These are phyloP conservation scores for Amphirosellinia nigrospora DNA, from an alignment of 495 filamentous ascomycete genomes.

Conservation along the genomic window DNA sequence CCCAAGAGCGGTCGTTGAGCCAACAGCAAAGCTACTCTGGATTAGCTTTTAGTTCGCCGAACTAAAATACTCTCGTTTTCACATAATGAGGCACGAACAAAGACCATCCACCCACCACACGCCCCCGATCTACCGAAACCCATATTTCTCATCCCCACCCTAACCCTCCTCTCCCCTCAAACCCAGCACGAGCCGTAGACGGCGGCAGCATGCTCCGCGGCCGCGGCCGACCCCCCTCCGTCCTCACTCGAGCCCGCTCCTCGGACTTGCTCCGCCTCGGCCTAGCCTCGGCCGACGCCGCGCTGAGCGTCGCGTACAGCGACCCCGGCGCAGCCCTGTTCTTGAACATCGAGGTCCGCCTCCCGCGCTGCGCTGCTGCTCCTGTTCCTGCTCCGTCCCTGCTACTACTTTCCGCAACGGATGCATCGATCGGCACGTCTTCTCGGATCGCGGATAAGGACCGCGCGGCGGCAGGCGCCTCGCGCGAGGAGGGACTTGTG, in stretches of 20 bases:
- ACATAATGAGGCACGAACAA: no score
- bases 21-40: no score
- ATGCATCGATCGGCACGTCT: no score
- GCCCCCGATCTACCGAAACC: constrained; percentile 12
- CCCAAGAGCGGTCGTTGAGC: no score
- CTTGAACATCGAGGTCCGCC: constrained; percentile 31
- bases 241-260: constrained; percentile 17
- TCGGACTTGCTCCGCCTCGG: constrained; percentile 28
- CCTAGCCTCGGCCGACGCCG: constrained; percentile 25
- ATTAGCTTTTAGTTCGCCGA: no score
- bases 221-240: constrained; percentile 9
- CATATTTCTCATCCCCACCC: neutral
- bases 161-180: neutral
- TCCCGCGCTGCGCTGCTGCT: constrained; percentile 9
- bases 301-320: constrained; percentile 29
- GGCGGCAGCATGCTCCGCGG: constrained; percentile 26
- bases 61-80: no score
- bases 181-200: neutral
- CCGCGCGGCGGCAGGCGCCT: constrained; percentile 16
- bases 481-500: neutral
- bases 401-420: no score
- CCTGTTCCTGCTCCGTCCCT: no score
- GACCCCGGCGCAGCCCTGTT: constrained; percentile 28
- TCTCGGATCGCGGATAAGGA: constrained; percentile 11
- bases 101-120: neutral